phyloP scores from a whole-genome alignment of 345 rosid species.

The Cardamine chenopodiifolia region DNA sequence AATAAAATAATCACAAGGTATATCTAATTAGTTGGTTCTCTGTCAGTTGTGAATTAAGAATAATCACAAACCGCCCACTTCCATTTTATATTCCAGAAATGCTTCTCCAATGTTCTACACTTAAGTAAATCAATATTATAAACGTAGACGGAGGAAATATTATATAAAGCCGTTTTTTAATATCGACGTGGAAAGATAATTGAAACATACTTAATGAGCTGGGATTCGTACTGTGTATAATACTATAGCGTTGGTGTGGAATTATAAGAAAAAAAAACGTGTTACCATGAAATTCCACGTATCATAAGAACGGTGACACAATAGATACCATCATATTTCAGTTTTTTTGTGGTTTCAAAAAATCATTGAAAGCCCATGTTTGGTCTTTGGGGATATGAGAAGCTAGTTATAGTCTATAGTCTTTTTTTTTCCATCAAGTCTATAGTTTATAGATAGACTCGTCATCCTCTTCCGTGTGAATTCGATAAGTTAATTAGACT shows the following conservation, averaged over 20 bases:
- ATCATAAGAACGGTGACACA: slow-evolving; percentile 9
- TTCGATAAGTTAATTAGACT: background rate
- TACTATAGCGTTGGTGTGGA: background rate
- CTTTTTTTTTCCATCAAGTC: no score
- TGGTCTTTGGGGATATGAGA: slow-evolving; percentile 17
- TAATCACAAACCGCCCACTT: slow-evolving; percentile 40
- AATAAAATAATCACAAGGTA: slow-evolving; percentile 1
- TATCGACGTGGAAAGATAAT: background rate
- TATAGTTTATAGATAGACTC: background rate
- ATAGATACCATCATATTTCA: background rate
- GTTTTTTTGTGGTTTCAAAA: slow-evolving; percentile 7
- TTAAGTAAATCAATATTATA: slow-evolving; percentile 11
- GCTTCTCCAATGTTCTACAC: slow-evolving; percentile 42
- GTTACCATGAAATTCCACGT: slow-evolving; percentile 8
- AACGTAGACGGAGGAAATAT: background rate
- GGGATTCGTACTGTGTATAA: background rate
- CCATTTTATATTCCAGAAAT: slow-evolving; percentile 26
- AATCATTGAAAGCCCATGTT: slow-evolving; percentile 6
- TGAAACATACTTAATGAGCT: background rate
- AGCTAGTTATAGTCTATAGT: background rate
- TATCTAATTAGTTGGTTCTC: slow-evolving; percentile 34
- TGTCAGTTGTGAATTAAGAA: slow-evolving; percentile 41
- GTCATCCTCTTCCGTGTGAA: slow-evolving; percentile 12
- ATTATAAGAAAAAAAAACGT: background rate
- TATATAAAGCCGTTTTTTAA: background rate